phyloP scores from a whole-genome alignment of 2,329 filamentous ascomycete genomes.

The Monosporascus sp. region DNA sequence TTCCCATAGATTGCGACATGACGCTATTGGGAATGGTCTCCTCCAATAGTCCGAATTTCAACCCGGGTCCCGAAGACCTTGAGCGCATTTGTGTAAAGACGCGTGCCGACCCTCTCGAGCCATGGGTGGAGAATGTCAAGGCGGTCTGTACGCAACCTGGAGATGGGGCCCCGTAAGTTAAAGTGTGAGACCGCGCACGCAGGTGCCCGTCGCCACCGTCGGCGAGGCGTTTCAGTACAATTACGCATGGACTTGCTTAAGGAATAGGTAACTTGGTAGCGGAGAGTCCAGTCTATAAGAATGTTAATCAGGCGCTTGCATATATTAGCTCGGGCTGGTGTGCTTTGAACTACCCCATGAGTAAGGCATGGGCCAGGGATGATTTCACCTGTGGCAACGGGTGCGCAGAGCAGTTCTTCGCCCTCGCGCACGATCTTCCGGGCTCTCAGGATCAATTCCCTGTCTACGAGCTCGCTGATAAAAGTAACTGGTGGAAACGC shows the following conservation, averaged over 20 bases:
- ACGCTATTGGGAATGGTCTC: conserved; percentile 23
- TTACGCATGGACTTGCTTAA: conserved; percentile 15
- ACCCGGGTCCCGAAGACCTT: conserved; percentile 17
- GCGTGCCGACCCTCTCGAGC: conserved; percentile 19
- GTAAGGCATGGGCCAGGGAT: conserved; percentile 8
- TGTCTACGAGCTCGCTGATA: conserved; percentile 15
- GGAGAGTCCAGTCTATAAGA: neutral
- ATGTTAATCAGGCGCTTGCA: neutral
- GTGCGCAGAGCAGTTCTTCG: conserved; percentile 21
- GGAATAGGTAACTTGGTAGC: conserved; percentile 10
- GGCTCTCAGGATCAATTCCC: conserved; percentile 21
- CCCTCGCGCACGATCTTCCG: conserved; percentile 21
- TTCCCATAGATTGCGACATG: conserved; percentile 22
- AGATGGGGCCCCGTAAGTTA: conserved; percentile 14
- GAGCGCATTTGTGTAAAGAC: conserved; percentile 19
- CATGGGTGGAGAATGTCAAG: conserved; percentile 20
- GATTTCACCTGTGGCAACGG: conserved; percentile 21
- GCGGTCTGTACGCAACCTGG: conserved; percentile 12
- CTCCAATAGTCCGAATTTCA: conserved; percentile 22
- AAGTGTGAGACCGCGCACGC: conserved; percentile 4
- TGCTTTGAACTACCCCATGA: conserved; percentile 12
- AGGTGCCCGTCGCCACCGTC: conserved; percentile 8
- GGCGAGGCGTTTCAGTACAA: conserved; percentile 19
- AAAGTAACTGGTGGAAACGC: conserved; percentile 19
- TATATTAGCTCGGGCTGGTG: conserved; percentile 18